Conservation (phyloP, 306 rosid species). For the Albizia julibrissin region DNA sequence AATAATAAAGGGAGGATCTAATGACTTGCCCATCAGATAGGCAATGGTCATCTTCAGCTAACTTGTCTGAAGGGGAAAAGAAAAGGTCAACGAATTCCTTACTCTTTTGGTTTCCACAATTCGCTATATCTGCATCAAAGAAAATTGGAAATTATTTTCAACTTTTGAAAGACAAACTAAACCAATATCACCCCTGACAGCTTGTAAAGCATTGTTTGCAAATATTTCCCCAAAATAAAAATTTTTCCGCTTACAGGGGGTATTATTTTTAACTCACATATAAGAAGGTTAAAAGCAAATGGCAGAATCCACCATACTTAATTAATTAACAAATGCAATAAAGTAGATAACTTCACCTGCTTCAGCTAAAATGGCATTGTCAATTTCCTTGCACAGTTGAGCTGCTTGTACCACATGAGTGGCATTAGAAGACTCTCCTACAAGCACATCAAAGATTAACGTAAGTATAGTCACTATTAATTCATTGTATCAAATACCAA, state of each 20-base stretch:
- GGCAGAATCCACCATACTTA: conserved; percentile 27
- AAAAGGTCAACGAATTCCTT: conserved; percentile 48
- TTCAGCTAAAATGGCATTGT: conserved; percentile 37
- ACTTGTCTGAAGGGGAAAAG: conserved; percentile 47
- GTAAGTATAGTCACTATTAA: conserved; percentile 24
- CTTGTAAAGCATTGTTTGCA: conserved; percentile 21
- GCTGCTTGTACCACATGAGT: conserved; percentile 33
- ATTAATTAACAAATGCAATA: conserved; percentile 18
- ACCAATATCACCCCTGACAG: conserved; percentile 29
- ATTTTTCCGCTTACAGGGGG: not conserved
- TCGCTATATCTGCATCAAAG: conserved; percentile 51
- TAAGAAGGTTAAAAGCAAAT: conserved; percentile 10
- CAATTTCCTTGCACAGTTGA: conserved; percentile 43
- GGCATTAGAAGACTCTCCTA: conserved; percentile 45
- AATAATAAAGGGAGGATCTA: conserved; percentile 37
- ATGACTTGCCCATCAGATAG: conserved; percentile 38
- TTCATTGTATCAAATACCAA: conserved; percentile 24
- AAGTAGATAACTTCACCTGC: conserved; percentile 45
- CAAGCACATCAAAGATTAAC: conserved; percentile 35
- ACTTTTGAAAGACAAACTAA: conserved; percentile 32
- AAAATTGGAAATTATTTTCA: conserved; percentile 36
- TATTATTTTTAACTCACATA: conserved; percentile 15
- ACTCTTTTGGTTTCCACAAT: conserved; percentile 33
- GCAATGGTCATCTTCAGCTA: conserved; percentile 46
- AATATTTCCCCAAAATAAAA: not conserved